Conservation (phyloP, 2,329 filamentous ascomycete genomes). For the Monosporascus sp. region DNA sequence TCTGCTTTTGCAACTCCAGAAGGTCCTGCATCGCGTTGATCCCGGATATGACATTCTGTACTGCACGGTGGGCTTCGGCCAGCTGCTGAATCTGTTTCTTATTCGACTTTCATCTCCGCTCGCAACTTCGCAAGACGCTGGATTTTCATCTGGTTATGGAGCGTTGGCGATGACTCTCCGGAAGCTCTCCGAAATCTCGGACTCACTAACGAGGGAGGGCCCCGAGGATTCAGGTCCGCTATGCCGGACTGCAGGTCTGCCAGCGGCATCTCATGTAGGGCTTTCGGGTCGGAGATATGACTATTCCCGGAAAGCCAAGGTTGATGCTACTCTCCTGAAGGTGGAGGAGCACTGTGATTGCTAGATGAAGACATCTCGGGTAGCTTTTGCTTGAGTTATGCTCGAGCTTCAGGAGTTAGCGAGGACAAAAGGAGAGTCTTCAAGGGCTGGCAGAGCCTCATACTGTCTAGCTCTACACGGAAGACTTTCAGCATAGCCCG, state of each 20-base stretch:
- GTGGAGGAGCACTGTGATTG: not conserved
- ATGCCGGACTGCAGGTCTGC: not conserved
- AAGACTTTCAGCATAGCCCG: too few species aligned
- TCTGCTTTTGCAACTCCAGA: not conserved
- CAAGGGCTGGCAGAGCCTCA: not conserved
- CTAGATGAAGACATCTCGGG: not conserved
- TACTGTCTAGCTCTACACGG: too few species aligned
- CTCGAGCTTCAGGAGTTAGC: too few species aligned
- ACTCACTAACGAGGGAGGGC: not conserved
- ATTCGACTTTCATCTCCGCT: constrained; percentile 8
- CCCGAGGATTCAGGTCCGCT: not conserved
- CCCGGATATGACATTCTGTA: constrained; percentile 6
- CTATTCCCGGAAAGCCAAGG: constrained; percentile 1
- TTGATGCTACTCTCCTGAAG: not conserved
- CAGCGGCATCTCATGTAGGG: constrained; percentile 6
- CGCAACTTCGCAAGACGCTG: constrained; percentile 6
- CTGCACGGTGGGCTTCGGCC: constrained; percentile 7
- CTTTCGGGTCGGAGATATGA: constrained; percentile 6
- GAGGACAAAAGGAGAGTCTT: not conserved
- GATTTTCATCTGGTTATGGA: constrained; percentile 1
- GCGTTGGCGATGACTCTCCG: constrained; percentile 1
- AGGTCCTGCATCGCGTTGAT: constrained; percentile 9
- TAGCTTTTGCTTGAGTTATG: not conserved
- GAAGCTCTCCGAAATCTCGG: not conserved
- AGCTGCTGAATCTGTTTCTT: constrained; percentile 10